phyloP scores from a whole-genome alignment of 2,329 filamentous ascomycete genomes.

The Aspergillus udagawae region DNA sequence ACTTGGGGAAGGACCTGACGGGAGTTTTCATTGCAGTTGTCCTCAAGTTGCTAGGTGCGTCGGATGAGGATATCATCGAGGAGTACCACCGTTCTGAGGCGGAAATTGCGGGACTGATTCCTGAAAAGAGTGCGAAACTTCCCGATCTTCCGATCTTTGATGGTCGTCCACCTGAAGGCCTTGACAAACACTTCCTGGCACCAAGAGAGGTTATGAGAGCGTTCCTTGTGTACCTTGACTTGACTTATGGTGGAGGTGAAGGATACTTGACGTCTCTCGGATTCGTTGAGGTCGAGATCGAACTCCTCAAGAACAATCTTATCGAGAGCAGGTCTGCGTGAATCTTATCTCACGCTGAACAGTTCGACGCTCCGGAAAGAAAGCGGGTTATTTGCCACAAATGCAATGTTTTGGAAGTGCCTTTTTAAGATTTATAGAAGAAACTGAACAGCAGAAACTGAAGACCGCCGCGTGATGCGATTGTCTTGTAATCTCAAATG shows the following conservation, averaged over 20 bases:
- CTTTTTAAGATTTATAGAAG: no score
- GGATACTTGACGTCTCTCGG: neutral
- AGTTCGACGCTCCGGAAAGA: no score
- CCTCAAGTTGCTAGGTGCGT: slow-evolving; percentile 60
- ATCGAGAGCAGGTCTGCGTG: neutral
- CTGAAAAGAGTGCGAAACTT: neutral
- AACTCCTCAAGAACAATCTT: neutral
- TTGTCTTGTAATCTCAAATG: no score
- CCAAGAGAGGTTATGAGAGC: neutral
- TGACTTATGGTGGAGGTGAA: neutral
- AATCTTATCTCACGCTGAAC: no score
- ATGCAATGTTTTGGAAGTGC: no score
- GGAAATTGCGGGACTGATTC: neutral
- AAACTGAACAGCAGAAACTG: no score
- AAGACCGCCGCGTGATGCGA: no score
- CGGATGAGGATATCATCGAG: slow-evolving; percentile 55
- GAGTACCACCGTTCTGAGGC: slow-evolving; percentile 51
- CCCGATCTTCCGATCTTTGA: neutral
- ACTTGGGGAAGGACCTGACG: slow-evolving; percentile 73
- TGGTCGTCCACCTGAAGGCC: neutral
- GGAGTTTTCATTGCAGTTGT: slow-evolving; percentile 66
- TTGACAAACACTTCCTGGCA: neutral
- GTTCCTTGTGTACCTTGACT: neutral
- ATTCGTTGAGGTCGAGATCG: neutral
- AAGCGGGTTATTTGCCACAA: no score